Base-by-base conservation (phyloP, 345 rosid species). In the Citrus reticulata region DNA sequence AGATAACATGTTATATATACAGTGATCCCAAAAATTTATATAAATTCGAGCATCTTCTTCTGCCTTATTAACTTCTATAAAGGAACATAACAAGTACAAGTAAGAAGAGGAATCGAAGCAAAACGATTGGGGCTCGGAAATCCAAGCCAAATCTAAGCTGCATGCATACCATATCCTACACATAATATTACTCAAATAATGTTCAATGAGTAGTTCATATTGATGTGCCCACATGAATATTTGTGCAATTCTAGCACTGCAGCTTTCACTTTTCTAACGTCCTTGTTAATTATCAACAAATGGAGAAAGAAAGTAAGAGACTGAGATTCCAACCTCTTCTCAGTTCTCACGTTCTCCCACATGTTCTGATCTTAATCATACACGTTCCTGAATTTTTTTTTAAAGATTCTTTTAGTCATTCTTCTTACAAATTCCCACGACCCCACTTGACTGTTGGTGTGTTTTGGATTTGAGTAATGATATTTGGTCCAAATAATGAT, bases 281-380 rank as follows among this genome's bases (percentile, higher is more conserved):
- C 74, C 65, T 76, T 79, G 71, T 79, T 70, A 64, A 13, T 37
- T 27, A 24, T 37, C 37, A 55, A 77, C 74, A 59, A 77, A 74
- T 35, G 62, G 80, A 58, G 84, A 40, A 39, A 58, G 78, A 72
- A 67, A 78, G 82, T 1, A 35, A 82, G 79, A 55, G 78, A 66
- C 54, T 68, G 82, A 81, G 86, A 81, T 82, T 85, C 85, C 85
- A 79, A 67, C 13, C 76, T 60, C 60, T 61, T 68, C 39, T 78
- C 63, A 72, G 71, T 69, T 80, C 81, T 76, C 86, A 85, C 88
- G 86, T 81, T 85, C 83, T 73, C 79, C 83, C 83, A 76, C 84
- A 76, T 83, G 86, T 69, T 77, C 78, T 72, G 35, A 73, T 73
- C 39, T 77, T 83, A 81, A 81, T 76, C 84, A 81, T 67, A 69